These are phyloP conservation scores for Entomortierella lignicola DNA, from an alignment of 192 early-diverging fungal species.

Conservation along the genomic window DNA sequence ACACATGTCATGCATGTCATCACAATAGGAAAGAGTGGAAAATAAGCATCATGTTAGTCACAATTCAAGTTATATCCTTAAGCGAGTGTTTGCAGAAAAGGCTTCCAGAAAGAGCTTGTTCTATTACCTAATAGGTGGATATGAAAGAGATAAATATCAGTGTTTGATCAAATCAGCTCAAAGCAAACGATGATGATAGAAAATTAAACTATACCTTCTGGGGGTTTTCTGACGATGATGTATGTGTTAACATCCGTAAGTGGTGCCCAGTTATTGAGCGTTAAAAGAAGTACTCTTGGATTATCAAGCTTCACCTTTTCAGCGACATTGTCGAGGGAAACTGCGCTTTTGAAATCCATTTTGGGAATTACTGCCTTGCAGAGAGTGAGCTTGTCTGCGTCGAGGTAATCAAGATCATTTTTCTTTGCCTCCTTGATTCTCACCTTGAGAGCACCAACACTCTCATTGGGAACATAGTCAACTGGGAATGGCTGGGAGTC, in stretches of 20 bases:
- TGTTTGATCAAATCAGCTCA: neutral
- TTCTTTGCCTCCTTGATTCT: neutral
- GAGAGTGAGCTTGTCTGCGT: neutral
- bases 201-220: neutral
- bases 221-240: neutral
- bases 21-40: no score
- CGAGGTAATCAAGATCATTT: neutral
- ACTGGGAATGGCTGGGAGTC: neutral
- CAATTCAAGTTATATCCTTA: no score
- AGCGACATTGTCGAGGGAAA: no score
- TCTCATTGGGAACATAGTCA: neutral
- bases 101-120: constrained; percentile 2
- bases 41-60: no score
- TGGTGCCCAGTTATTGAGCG: no score
- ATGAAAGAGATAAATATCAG: neutral
- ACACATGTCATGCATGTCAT: neutral
- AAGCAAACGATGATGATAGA: no score
- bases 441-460: neutral
- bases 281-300: no score
- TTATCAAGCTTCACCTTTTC: neutral
- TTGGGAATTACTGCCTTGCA: neutral
- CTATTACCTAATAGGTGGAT: constrained; percentile 2
- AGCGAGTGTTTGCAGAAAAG: neutral
- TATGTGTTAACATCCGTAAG: no score
- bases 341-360: neutral